A percentile compares a stretch with the other conserved stretches of the same genome.
phyloP scores from a whole-genome alignment of 1,139 yeast genomes.

The Protomyces gravidus region DNA sequence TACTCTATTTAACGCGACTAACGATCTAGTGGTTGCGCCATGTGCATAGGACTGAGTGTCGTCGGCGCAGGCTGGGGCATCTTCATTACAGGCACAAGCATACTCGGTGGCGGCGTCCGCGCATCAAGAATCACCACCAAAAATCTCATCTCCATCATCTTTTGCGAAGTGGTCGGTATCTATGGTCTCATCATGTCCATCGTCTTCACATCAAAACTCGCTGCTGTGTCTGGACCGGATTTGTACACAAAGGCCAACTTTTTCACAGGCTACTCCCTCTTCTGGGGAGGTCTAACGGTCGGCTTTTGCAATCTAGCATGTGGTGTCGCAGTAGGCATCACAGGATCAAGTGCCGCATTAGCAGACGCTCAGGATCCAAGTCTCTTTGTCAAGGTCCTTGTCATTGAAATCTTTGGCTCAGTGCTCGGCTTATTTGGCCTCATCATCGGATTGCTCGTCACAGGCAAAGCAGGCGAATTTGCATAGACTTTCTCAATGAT shows the following conservation, averaged over 20 bases:
- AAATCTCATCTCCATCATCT: slow-evolving; percentile 87
- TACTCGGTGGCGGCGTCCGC: slow-evolving; percentile 96
- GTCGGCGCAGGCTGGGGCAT: slow-evolving; percentile 93
- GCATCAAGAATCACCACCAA: slow-evolving; percentile 97
- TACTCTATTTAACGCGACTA: neutral
- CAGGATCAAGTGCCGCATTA: slow-evolving; percentile 97
- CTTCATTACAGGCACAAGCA: slow-evolving; percentile 89
- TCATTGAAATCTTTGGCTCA: slow-evolving; percentile 91
- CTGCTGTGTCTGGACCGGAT: slow-evolving; percentile 59
- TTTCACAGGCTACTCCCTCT: slow-evolving; percentile 84
- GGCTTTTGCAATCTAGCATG: slow-evolving; percentile 90
- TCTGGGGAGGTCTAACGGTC: slow-evolving; percentile 98
- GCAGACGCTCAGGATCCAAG: slow-evolving; percentile 97
- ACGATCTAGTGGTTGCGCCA: slow-evolving; percentile 59
- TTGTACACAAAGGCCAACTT: slow-evolving; percentile 76
- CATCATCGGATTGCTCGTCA: slow-evolving; percentile 31
- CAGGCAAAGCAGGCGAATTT: slow-evolving; percentile 24
- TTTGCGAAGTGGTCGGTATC: slow-evolving; percentile 98
- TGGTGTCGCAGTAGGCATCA: slow-evolving; percentile 95
- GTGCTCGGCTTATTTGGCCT: slow-evolving; percentile 77
- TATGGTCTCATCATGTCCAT: slow-evolving; percentile 97
- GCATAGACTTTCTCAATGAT: slow-evolving; percentile 1
- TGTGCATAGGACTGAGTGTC: slow-evolving; percentile 89
- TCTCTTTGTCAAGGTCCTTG: slow-evolving; percentile 89
- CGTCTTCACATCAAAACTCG: slow-evolving; percentile 86